A percentile compares a stretch with the other conserved stretches of the same genome.
Conservation (phyloP, 805 yeast genomes). For the Yarrowia yakushimensis region DNA sequence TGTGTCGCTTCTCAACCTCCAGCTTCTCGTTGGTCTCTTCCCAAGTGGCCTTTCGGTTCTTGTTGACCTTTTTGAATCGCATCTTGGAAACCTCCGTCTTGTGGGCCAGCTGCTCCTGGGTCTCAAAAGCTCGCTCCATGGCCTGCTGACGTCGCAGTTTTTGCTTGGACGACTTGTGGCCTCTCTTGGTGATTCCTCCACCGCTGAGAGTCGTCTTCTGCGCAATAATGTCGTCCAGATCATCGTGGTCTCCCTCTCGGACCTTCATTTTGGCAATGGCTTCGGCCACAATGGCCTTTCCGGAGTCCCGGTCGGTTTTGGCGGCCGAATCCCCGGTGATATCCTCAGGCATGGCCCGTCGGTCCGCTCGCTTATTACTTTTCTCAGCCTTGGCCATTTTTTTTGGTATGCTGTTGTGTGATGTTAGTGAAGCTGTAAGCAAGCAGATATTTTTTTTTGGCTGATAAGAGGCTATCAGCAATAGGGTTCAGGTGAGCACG, state of each 20-base stretch:
- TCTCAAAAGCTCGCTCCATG: constrained; percentile 19
- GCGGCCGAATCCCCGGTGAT: neutral
- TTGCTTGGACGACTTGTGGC: constrained; percentile 11
- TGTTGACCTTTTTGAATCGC: constrained; percentile 18
- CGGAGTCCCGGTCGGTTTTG: constrained; percentile 12
- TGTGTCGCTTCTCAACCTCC: constrained; percentile 3
- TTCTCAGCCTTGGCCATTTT: neutral
- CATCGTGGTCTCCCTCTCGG: constrained; percentile 19
- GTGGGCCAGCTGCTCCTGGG: constrained; percentile 18
- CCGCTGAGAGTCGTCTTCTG: constrained; percentile 4
- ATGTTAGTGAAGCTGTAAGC: neutral
- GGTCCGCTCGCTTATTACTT: constrained; percentile 22
- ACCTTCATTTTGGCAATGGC: constrained; percentile 24
- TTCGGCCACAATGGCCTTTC: constrained; percentile 17
- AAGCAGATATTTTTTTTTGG: neutral
- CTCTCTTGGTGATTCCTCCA: constrained; percentile 19
- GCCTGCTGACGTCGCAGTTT: constrained; percentile 7
- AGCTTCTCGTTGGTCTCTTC: constrained; percentile 22
- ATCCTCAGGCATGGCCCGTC: constrained; percentile 24
- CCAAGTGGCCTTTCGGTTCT: constrained; percentile 21
- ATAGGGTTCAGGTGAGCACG: neutral
- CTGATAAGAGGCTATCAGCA: constrained; percentile 15
- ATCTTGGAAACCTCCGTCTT: constrained; percentile 8
- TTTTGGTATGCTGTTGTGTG: neutral
- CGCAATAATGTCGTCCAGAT: constrained; percentile 14